Evolutionary conservation across 2,329 filamentous ascomycete genomes (phyloP), one percentile per base, ranked within the genome.

Genomic region (Xylariomycetidae sp.): DNA sequence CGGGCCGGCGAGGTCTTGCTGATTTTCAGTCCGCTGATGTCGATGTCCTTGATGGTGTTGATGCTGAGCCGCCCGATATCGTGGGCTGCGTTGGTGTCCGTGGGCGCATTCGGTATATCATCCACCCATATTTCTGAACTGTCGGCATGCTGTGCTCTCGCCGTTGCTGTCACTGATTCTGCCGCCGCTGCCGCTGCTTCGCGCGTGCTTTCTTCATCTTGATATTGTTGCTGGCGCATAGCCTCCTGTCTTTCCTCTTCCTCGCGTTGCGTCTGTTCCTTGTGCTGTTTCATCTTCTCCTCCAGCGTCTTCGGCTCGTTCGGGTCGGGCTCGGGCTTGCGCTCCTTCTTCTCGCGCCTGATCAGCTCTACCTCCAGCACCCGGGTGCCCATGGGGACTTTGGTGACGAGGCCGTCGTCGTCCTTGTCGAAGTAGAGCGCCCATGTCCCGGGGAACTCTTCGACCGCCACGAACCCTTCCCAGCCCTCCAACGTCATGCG

Each of bases 311-410:
- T 38, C 1, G 47, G 37, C 17, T 44, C 36, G n/a, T 38, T 45
- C 6, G 44, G 44, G 15, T 49, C 47, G 1, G 44, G 42, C 27
- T 49, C 45, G 4, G 53, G 54, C 31, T 55, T 56, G 27, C 9
- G 69, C 62, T 16, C 61, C 34, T 62, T 62, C 53, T 66, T 69
- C 48, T 80, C 75, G 14, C 66, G 66, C 9, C 74, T 60, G 2
- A 59, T 59, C 16, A 80, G 52, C 48, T 78, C 73, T 3, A 80
- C 53, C 33, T 79, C 75, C 6, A 80, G 58, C 1, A 78, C 66
- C 10, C 66, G 58, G 3, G 63, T 70, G 3, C 66, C 70, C 31
- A 57, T 51, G 1, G 63, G 58, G 4, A 77, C 54, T 45, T 70
- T 75, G 1, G 50, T 53, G 27, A 42, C 51, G 17, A 74, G 44